Base-by-base conservation (phyloP, 495 filamentous ascomycete species). In the Penicillium canariense region DNA sequence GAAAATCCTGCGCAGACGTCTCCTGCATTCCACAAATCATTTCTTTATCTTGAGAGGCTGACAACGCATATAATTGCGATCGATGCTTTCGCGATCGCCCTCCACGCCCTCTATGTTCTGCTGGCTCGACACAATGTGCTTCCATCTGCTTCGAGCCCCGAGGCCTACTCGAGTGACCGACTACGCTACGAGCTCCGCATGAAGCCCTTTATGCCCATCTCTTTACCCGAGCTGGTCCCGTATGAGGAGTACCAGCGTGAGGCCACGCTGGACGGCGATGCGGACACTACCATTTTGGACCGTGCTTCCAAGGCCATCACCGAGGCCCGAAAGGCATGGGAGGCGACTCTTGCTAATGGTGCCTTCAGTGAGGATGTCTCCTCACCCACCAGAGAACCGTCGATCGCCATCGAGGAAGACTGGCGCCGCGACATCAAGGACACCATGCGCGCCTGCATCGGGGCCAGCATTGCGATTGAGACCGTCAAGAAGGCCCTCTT, bases 161-260 rank as follows among this genome's bases (percentile, higher is more conserved):
- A 84, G 1, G 88, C 89, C 0, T 96, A 94, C 68, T 82, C 84
- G 42, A 81, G 75, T 25, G 82, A 90, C 54, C 67, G 67, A 28
- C 71, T 93, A 23, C 84, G 92, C 5, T 96, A 96, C 68, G 85
- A 94, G 56, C 71, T 96, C 3, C 87, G 94, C 31, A 94, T 96
- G 91, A 93, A 90, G 62, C 90, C 91, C 0, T 97, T 96, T 55
- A 72, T 85, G 6, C 62, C 72, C 5, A 82, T 97, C 35, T 76
- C 78, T 18, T 69, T 90, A 8, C 90, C 91, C 0, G 82, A 86
- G 54, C 71, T 91, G n/a, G 82, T 87, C 0, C 73, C 84, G 0
- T 90, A 79, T 51, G 80, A 84, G 4, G 79, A 84, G 20, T 89
- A 88, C 59, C 55, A 62, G 14, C 64, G 62, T 1, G 71, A 75